Conservation (phyloP, 2,329 filamentous ascomycete genomes). For the Diaporthe nobilis region DNA sequence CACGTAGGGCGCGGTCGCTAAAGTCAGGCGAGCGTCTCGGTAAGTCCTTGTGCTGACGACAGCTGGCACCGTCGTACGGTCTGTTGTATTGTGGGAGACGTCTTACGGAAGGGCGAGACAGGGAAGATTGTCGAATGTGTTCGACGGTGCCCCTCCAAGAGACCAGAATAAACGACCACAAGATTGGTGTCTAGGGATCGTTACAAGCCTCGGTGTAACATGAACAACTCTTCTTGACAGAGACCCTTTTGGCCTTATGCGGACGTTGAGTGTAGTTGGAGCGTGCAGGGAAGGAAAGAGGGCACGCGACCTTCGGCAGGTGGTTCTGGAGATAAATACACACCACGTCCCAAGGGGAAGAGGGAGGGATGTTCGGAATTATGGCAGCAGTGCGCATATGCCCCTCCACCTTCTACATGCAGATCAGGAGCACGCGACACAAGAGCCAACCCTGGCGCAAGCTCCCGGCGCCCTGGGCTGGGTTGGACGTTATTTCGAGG, state of each 20-base stretch:
- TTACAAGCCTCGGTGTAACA: slow-evolving; percentile 5
- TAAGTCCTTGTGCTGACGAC: not conserved
- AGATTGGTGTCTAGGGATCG: not conserved
- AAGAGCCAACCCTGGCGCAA: not conserved
- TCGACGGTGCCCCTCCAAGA: not conserved
- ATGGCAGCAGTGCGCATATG: slow-evolving; percentile 12
- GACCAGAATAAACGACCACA: not conserved
- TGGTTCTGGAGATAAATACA: slow-evolving; percentile 1
- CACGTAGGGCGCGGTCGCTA: not conserved
- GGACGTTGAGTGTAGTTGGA: not conserved
- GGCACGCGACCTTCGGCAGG: slow-evolving; percentile 12
- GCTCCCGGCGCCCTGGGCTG: slow-evolving; percentile 4
- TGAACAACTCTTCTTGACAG: not conserved
- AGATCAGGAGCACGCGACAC: slow-evolving; percentile 24
- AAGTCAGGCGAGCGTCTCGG: not conserved
- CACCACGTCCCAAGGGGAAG: not conserved
- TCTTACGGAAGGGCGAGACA: not conserved
- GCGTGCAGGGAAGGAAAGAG: not conserved
- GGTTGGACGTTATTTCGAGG: not conserved
- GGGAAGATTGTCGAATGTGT: not conserved
- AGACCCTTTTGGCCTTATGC: not conserved
- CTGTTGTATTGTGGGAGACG: not conserved
- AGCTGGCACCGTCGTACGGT: slow-evolving; percentile 14
- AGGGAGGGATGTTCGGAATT: not conserved
- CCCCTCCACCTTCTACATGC: not conserved